Evolutionary conservation across 2,329 filamentous ascomycete species (phyloP), one percentile per base, ranked within the genome.

Genomic region (Dendryphion nanum): DNA sequence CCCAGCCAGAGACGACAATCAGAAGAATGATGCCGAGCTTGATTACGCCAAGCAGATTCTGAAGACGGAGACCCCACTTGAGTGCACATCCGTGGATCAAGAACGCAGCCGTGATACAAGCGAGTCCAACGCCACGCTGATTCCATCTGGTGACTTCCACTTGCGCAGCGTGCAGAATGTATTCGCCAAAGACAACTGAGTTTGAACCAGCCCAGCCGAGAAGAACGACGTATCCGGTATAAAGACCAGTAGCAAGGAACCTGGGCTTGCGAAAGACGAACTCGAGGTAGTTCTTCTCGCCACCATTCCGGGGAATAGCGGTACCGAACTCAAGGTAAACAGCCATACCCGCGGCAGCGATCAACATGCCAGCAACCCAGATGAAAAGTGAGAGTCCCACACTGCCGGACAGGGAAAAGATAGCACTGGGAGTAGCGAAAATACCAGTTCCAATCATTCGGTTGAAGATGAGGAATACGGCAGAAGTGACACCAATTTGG

Each of bases 151-250:
- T 74, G 17, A 82, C 77, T 47, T 85, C 76, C 16, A 79, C 72
- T 10, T 79, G 67, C 8, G 82, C 78, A 6, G 82, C 83, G 53
- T 82, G 74, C 2, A 86, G 72, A 40, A 86, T 79, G 61, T 86
- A 86, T 57, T 85, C 81, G 42, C 82, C 82, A 47, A 86, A 85
- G 26, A 85, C 75, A 45, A 86, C 78, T 1, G 77, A 83, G 61
- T 86, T 86, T 12, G 78, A 78, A 5, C 77, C 78, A 0, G 81
- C 79, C 79, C 80, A 85, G 10, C 66, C 60, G 19, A 85, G 73
- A 1, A 85, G 71, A 18, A 85, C 54, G 10, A 82, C 76, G 44
- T 84, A 83, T 19, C 76, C 74, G 17, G 65, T 63, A 61, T 82
- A 84, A 38, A 83, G 66, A 12, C 73, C 75, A 6, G 81, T 84